Base-by-base conservation (phyloP, 148 eudicot genomes). In the Rhododendron kiyosumense region DNA sequence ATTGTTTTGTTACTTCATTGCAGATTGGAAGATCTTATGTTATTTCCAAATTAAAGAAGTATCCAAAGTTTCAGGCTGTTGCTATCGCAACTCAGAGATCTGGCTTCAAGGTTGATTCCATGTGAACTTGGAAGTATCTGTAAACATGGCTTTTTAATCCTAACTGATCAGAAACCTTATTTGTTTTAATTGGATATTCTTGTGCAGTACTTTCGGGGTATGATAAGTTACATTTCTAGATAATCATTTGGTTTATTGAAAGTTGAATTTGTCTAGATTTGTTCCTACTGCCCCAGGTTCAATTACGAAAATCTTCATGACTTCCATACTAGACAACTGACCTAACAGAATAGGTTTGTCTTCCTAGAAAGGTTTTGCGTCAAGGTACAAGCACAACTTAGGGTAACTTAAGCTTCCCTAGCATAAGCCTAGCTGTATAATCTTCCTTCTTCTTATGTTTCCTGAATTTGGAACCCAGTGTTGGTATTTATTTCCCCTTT, bases 21-120 rank as follows among this genome's bases (percentile, higher is more conserved):
- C 95, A 96, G 99, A 95, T 96, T 88, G 99, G 96, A 52, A 94
- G 94, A 89, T 91, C 99, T 57, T 96, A 67, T 90, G 96, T 96
- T 77, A 87, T 91, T 85, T 90, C 99, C 83, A 96, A 93, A 90
- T 85, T 95, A 69, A 92, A 90, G 90, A 95, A 95, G 88, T 96
- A 95, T 87, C 98, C 99, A 49, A 91, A 95, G 90, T 96, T 96
- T 85, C 93, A 86, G 78, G 99, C 98, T 80, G 94, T 96, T 90
- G 95, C 96, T 73, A 90, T 95, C 90, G 99, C 98, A n/a, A 95
- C 93, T 85, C 89, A 89, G 87, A 93, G 91, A 92, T 96, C 99
- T 20, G 99, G 99, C 52, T 96, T 96, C 86, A 96, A 96, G 99
- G 99, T 95, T 86, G 48, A 43, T 78, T 78, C 49, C 32, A 77